Conservation (phyloP, 176 grass and related monocot genomes). For the Juncus inflexus region DNA sequence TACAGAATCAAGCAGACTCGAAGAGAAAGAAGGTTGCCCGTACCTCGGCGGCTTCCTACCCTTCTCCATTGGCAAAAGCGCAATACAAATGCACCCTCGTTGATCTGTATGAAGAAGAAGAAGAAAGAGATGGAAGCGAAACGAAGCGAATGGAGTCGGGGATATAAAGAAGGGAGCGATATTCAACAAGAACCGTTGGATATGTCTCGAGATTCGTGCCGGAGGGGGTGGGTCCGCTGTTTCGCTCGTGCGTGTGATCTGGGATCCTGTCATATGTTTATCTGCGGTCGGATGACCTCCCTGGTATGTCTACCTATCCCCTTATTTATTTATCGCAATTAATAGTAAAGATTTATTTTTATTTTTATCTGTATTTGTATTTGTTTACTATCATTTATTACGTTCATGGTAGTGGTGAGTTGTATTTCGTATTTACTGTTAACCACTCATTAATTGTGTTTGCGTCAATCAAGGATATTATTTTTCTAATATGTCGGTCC, state of each 20-base stretch:
- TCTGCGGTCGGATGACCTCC: conserved; percentile 8
- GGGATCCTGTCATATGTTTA: conserved; percentile 13
- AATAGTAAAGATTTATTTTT: not conserved
- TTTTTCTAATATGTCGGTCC: not conserved
- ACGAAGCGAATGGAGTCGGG: conserved; percentile 33
- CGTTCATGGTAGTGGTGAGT: too few relatives aligned
- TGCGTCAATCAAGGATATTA: not conserved
- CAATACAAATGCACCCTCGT: conserved; percentile 9
- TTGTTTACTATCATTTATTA: conserved; percentile 6
- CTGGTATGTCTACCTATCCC: not conserved
- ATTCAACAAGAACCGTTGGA: not conserved
- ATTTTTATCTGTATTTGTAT: conserved; percentile 16
- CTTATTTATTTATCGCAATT: not conserved
- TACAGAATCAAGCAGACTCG: conserved; percentile 84
- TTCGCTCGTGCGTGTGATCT: conserved; percentile 20
- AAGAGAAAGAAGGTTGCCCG: conserved; percentile 95
- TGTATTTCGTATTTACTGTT: too few relatives aligned
- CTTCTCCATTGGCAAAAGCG: conserved; percentile 41
- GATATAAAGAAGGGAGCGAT: not conserved
- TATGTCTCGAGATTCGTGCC: conserved; percentile 1
- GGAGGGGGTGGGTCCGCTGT: conserved; percentile 18
- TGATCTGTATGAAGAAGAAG: not conserved
- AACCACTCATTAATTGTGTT: conserved; percentile 15
- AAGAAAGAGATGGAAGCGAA: conserved; percentile 31
- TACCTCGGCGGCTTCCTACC: conserved; percentile 32